These are phyloP conservation scores for Saturnispora bothae DNA, from an alignment of 805 yeast species.

Conservation along the genomic window DNA sequence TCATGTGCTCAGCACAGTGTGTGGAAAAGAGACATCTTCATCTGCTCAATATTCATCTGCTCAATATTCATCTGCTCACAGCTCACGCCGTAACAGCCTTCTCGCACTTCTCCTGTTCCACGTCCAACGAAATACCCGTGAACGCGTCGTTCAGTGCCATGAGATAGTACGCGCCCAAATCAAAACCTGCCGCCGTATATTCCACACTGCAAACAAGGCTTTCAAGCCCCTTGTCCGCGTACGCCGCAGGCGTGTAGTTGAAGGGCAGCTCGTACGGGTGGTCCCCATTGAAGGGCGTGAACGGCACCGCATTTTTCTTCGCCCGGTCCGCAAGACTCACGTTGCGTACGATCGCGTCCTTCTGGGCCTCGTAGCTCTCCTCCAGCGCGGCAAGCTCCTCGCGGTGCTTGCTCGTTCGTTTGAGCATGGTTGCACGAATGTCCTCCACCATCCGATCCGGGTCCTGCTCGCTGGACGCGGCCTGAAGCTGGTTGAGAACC, in stretches of 20 bases:
- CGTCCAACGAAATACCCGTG: conserved; percentile 75
- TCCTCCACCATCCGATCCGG: conserved; percentile 39
- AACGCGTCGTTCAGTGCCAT: conserved; percentile 82
- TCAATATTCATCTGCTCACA: no score
- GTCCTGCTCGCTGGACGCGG: conserved; percentile 25
- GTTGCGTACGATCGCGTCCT: conserved; percentile 20
- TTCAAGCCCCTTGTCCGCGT: conserved; percentile 51
- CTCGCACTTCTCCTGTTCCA: conserved; percentile 55
- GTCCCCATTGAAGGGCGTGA: conserved; percentile 93
- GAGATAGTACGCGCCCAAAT: conserved; percentile 55
- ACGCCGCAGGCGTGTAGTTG: conserved; percentile 26
- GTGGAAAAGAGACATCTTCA: no score
- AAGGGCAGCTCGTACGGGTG: conserved; percentile 47
- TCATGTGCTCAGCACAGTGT: no score
- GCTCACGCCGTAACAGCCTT: no score
- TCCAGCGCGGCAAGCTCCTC: conserved; percentile 39
- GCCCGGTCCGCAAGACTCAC: conserved; percentile 18
- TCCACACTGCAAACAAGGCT: conserved; percentile 40
- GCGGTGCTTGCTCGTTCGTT: conserved; percentile 56
- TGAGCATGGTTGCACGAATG: conserved; percentile 43
- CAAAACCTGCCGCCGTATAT: conserved; percentile 80
- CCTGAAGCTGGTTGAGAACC: conserved; percentile 39
- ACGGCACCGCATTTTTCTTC: conserved; percentile 39
- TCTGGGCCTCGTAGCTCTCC: conserved; percentile 21
- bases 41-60: no score